phyloP scores from a whole-genome alignment of 495 filamentous ascomycete species.

The Cetradonia linearis region DNA sequence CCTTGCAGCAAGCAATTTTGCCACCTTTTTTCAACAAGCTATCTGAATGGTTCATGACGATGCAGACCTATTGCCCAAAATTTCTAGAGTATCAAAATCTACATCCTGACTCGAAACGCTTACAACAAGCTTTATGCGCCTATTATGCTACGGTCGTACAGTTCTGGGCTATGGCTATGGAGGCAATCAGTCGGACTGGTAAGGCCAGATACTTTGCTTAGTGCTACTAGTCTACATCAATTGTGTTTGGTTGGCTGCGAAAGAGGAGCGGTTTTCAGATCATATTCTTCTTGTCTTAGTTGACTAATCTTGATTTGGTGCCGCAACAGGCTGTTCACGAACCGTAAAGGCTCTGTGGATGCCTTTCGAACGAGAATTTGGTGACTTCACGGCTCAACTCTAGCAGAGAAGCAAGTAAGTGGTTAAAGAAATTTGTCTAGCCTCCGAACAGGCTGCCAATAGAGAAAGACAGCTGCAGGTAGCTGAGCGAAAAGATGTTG shows the following conservation, averaged over 20 bases:
- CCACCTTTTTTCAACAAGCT: conserved; percentile 33
- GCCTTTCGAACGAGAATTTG: conserved; percentile 25
- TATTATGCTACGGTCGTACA: conserved; percentile 32
- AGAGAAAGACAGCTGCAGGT: conserved; percentile 21
- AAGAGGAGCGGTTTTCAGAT: neutral
- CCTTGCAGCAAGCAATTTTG: conserved; percentile 27
- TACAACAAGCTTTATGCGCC: conserved; percentile 29
- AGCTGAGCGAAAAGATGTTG: conserved; percentile 17
- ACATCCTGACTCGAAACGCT: conserved; percentile 25
- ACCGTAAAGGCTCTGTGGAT: conserved; percentile 9
- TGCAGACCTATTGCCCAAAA: conserved; percentile 27
- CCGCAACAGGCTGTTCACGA: neutral
- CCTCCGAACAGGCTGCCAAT: conserved; percentile 20
- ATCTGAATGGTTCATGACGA: conserved; percentile 27
- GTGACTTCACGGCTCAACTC: conserved; percentile 8
- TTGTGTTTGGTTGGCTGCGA: neutral
- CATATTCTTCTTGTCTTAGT: neutral
- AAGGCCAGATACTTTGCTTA: neutral
- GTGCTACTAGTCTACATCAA: neutral
- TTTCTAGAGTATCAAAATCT: conserved; percentile 30
- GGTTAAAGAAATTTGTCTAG: conserved; percentile 23
- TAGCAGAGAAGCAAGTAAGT: conserved; percentile 15
- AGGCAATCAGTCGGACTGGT: conserved; percentile 20
- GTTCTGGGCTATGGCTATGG: conserved; percentile 28
- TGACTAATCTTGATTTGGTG: neutral